Evolutionary conservation across 805 yeast species (phyloP).

Genomic region (Kregervanrija pseudodelftensis): DNA sequence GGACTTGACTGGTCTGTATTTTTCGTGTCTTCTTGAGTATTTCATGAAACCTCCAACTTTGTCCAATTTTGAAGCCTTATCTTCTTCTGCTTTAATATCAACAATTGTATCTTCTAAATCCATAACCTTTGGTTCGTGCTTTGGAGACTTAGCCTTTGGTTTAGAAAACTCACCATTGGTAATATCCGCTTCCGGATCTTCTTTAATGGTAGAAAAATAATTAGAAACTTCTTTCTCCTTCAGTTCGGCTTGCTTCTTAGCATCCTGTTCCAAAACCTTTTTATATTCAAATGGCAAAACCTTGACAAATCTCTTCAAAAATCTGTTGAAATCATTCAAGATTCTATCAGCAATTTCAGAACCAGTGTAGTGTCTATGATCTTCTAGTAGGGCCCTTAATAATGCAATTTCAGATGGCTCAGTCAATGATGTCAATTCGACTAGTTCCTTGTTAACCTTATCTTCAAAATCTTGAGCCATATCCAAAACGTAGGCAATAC

Average conservation of each 20-base stretch:
- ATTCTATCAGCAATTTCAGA: constrained; percentile 85
- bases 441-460: constrained; percentile 74
- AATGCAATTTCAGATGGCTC: constrained; percentile 94
- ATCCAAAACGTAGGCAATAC: constrained; percentile 94
- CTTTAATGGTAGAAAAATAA: constrained; percentile 64
- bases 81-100: constrained; percentile 58
- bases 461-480: constrained; percentile 87
- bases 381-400: constrained; percentile 87
- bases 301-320: constrained; percentile 83
- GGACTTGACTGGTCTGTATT: constrained; percentile 67
- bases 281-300: constrained; percentile 90
- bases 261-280: constrained; percentile 77
- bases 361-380: constrained; percentile 90
- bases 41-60: constrained; percentile 88
- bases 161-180: constrained; percentile 80
- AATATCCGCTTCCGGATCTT: constrained; percentile 78
- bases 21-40: constrained; percentile 83
- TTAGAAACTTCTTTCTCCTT: constrained; percentile 58
- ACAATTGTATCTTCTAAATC: constrained; percentile 86
- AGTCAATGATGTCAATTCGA: constrained; percentile 66
- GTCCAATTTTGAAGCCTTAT: constrained; percentile 61
- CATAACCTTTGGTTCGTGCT: constrained; percentile 71
- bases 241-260: constrained; percentile 53
- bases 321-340: constrained; percentile 79
- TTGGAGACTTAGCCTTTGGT: constrained; percentile 37